Base-by-base conservation (phyloP, 2,329 filamentous ascomycete species). In the Verticillium zaregamsianum region DNA sequence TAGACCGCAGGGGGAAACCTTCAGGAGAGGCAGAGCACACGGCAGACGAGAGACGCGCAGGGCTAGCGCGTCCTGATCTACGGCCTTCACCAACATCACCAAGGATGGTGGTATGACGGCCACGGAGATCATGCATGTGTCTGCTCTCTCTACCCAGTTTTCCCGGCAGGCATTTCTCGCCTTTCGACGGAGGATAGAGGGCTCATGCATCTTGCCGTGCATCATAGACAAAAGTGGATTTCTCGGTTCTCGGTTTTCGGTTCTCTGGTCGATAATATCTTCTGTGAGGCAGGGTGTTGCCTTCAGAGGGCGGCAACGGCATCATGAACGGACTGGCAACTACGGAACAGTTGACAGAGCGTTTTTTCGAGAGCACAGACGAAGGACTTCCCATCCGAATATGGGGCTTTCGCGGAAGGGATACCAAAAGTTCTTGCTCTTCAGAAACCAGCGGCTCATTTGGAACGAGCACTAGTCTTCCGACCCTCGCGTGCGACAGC, bases 181-280 rank as follows among this genome's bases (percentile, higher is more conserved):
- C 73, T 71, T 73, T 73, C 70, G 63, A 67, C 58, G 45, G 45
- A 52, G 45, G 66, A 74, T 73, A 74, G 71, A 71, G 71, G 68
- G 72, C 70, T 75, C 73, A 73, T 74, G 73, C 71, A 72, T 63
- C 70, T 71, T 71, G 68, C 68, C 70, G 68, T 70, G 67, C 69
- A 73, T 70, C 70, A 78, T 86, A 87, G 84, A 87, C 81, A 86
- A 86, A 86, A 86, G 82, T 82, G 82, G 83, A 84, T 85, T 85
- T 84, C 82, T 86, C 83, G 78, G 81, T 82, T 55, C 58, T 59
- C 58, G 28, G 58, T 35, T 25, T 59, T 52, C 45, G 25, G 45
- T 37, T 83, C 77, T 84, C 79, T 81, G 76, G 80, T 80, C 74
- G 64, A 66, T 64, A 60, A 60, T 59, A 56, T 58, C 49, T 56